Base-by-base conservation (phyloP, 106 monocot species). In the Agapanthus africanus region DNA sequence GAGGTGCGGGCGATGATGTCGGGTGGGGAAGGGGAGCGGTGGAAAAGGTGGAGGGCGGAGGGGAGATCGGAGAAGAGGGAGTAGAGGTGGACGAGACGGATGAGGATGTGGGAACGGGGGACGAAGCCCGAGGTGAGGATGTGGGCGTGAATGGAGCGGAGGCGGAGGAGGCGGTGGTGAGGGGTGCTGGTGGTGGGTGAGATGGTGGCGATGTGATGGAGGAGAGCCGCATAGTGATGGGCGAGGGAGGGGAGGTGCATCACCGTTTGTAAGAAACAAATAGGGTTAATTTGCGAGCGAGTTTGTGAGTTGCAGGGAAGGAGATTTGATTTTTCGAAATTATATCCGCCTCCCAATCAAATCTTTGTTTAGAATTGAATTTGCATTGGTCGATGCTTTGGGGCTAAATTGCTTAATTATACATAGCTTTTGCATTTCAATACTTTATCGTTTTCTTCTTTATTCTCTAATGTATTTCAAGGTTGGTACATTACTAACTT, bases 1-100 rank as follows among this genome's bases (percentile, higher is more conserved):
- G 81, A 77, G 31, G 97, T 97, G 34, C 79, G 71, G 41, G 82
- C 84, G 25, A 89, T 41, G n/a, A 84, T 63, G 40, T 89, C 82
- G 5, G 62, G 65, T 6, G 44, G 70, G 11, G 38, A 67, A 21
- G 73, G 79, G 47, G 67, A 18, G 32, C 49, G 11, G 62, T 75
- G 25, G 79, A 86, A 82, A 65, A 97, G 84, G 56, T 9, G 80
- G 70, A 54, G 77, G 38, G 92, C 83, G 70, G 92, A 84, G 57
- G 63, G 18, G 36, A 99, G 86, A 67, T 92, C 89, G 66, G 71
- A 52, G 65, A 77, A 82, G 40, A 73, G 77, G 61, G 81, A 37
- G 77, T 99, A 99, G 74, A 99, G 79, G 70, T 87, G 71, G 71
- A 92, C 71, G 77, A 99, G 82, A 78, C 82, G 92, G 87, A 90